Conservation (phyloP, 805 yeast genomes). For the Metschnikowia lunata region DNA sequence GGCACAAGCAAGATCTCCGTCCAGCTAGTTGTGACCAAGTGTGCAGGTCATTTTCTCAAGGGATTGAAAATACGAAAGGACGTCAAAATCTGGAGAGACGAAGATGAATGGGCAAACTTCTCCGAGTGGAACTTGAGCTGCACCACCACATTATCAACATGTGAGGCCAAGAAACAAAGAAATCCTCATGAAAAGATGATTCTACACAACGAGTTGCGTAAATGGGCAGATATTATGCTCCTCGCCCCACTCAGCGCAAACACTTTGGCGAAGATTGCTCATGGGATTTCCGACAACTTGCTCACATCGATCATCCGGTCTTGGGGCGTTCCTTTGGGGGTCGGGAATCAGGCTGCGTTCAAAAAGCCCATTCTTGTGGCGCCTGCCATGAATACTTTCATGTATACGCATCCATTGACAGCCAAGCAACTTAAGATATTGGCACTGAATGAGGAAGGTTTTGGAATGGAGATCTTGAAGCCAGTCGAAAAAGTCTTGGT, state of each 20-base stretch:
- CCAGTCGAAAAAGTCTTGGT: conserved; percentile 45
- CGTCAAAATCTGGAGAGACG: conserved; percentile 86
- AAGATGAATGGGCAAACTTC: conserved; percentile 79
- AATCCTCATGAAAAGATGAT: conserved; percentile 26
- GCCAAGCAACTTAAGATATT: conserved; percentile 35
- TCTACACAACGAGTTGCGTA: conserved; percentile 41
- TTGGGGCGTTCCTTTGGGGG: conserved; percentile 33
- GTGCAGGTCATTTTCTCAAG: conserved; percentile 66
- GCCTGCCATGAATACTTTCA: conserved; percentile 46
- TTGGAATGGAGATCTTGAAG: conserved; percentile 41
- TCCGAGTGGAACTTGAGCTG: conserved; percentile 21
- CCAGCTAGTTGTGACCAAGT: conserved; percentile 77
- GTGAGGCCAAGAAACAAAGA: conserved; percentile 15
- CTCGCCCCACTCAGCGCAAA: conserved; percentile 45
- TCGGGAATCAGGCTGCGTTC: conserved; percentile 12
- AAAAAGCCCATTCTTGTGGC: conserved; percentile 44
- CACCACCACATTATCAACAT: conserved; percentile 20
- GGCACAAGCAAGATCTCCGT: conserved; percentile 67
- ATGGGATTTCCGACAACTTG: conserved; percentile 43
- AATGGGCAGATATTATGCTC: conserved; percentile 46
- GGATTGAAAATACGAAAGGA: conserved; percentile 62
- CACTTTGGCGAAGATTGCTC: conserved; percentile 40
- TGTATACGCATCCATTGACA: conserved; percentile 46
- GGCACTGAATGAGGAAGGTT: conserved; percentile 33
- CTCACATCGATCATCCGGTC: conserved; percentile 39